Conservation (phyloP, 2,329 filamentous ascomycete species). For the Aspergillus pseudotamarii region DNA sequence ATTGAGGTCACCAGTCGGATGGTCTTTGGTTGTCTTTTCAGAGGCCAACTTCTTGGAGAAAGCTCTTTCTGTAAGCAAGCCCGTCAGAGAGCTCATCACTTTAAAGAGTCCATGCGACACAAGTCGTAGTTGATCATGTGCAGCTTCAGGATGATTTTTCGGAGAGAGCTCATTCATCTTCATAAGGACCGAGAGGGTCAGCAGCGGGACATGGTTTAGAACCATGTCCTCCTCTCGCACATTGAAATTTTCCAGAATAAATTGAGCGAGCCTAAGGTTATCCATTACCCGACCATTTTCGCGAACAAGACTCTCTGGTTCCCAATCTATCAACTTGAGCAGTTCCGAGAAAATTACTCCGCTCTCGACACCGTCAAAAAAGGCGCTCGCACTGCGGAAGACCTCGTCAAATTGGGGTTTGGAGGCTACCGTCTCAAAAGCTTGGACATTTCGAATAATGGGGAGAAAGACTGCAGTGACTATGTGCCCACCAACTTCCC, state of each 20-base stretch:
- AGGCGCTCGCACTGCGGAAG: constrained; percentile 87
- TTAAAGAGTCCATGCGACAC: constrained; percentile 31
- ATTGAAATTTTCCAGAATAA: constrained; percentile 87
- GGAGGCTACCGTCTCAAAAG: constrained; percentile 69
- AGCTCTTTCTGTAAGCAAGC: constrained; percentile 50
- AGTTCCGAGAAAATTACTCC: constrained; percentile 89
- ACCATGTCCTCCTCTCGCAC: constrained; percentile 96
- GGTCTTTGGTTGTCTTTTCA: constrained; percentile 24
- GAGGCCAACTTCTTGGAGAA: constrained; percentile 53
- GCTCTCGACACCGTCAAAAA: constrained; percentile 97
- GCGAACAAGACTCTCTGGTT: constrained; percentile 53
- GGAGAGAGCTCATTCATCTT: constrained; percentile 45
- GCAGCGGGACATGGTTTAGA: constrained; percentile 77
- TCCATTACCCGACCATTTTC: constrained; percentile 55
- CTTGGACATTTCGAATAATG: constrained; percentile 76
- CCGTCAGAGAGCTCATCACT: constrained; percentile 33
- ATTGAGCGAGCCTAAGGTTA: constrained; percentile 73
- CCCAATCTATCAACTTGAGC: constrained; percentile 62
- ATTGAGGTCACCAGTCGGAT: constrained; percentile 18
- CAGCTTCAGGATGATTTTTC: constrained; percentile 14
- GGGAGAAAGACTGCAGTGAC: constrained; percentile 88
- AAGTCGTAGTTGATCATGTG: constrained; percentile 20
- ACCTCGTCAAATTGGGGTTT: constrained; percentile 81
- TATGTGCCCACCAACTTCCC: constrained; percentile 91
- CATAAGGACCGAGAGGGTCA: constrained; percentile 65